Base-by-base conservation (phyloP, 805 yeast genomes). In the Yarrowia sp. region DNA sequence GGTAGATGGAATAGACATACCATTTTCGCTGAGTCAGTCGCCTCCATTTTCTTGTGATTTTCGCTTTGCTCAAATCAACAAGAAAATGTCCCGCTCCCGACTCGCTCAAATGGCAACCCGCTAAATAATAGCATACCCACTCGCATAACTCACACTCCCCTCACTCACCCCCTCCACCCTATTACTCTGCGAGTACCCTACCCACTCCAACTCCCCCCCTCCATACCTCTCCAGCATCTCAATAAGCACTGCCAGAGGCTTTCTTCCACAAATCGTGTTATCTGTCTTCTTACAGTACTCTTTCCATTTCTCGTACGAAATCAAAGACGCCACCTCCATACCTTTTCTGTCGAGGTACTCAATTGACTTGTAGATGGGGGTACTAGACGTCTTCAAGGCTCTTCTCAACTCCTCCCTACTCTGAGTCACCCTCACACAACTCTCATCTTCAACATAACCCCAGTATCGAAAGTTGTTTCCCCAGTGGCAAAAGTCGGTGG, bases 401-500 rank as follows among this genome's bases (percentile, higher is more conserved):
- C 38, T 3, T 45, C 68, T 6, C 6, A 51, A n/a, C 4, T 61
- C 57, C 13, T 62, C 43, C 9, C 65, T 22, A 35, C 58, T 62
- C 36, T 39, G 44, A 42, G 17, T 32, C 5, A 66, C 38, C 3
- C 32, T 11, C n/a, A 17, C 44, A 4, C 55, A 51, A 13, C 32
- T 17, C 13, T 45, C 39, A 1, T 28, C 13, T 3, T 78, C 70
- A 0, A 85, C 79, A 68, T 85, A 86, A 7, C 78, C 76, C 3
- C 83, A 83, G 71, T 84, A 88, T 13, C 82, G 83, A 71, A 88
- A 88, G 42, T 90, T 74, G 2, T 79, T 69, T 1, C 92, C 92
- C 99, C 99, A 95, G 73, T 95, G 99, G 72, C 98, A 92, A 71
- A 95, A 95, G 77, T 95, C 99, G 1, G 93, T 84, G 73, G 96